Evolutionary conservation across 805 yeast genomes (phyloP), one percentile per base, ranked within the genome.

Genomic region (Ogataea salicorniae): DNA sequence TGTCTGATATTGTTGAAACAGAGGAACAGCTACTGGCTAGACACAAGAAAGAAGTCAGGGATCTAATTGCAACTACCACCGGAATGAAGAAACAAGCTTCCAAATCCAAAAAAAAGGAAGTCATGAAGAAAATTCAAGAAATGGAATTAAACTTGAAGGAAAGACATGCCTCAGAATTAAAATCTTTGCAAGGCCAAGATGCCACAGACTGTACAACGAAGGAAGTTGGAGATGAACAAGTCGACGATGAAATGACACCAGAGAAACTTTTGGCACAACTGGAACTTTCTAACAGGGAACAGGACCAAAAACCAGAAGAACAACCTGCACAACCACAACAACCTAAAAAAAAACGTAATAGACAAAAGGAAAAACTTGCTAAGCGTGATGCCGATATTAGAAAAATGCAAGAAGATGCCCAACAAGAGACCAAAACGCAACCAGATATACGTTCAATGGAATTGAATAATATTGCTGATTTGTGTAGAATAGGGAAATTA

Each of bases 331-430:
- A 42, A 15, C 37, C 37, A 35, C 37, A 29, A n/a, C 37, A 35
- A 11, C 26, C 18, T 9, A 68, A 61, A 57, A 71, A 67, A 53
- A 80, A 79, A 57, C 74, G 92, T 41, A 92, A 92, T 62, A 75
- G 97, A 46, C 94, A 88, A 53, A 87, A 85, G 67, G 97, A 90
- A 59, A 75, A 87, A 57, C 61, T 89, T 22, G 95, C 92, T 0
- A 80, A 76, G 60, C 74, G 96, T 48, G 82, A 87, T 41, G 88
- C 84, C 1, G 84, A 83, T 48, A 73, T 82, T 17, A 82, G 79
- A 26, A 71, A 72, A 43, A 70, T 86, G 43, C 75, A 79, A 55
- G 77, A 75, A 29, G 83, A 87, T 54, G 97, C 97, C 0, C 70
- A 71, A 14, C 65, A 66, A 20, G 97, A 92, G 61, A 91, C 96